These are phyloP conservation scores for Oryza officinalis DNA, from an alignment of 176 grass and related monocot genomes.

Conservation along the genomic window DNA sequence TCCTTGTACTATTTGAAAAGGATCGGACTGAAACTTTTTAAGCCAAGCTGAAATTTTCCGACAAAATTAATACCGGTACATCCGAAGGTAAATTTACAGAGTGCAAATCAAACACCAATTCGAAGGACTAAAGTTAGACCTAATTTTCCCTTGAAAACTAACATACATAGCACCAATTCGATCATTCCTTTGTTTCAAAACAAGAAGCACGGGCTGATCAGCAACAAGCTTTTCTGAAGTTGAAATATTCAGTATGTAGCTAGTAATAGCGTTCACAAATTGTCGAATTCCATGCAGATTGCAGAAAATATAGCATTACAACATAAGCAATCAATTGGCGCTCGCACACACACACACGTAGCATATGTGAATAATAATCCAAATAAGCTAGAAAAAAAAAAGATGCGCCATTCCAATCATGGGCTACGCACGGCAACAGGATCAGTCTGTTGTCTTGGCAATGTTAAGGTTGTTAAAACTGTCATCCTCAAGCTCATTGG, in stretches of 20 bases:
- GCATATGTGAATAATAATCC: slow-evolving; percentile 23
- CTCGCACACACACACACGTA: background rate
- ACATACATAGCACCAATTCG: background rate
- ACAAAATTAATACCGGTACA: background rate
- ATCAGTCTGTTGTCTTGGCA: slow-evolving; percentile 46
- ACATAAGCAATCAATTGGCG: background rate
- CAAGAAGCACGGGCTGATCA: background rate
- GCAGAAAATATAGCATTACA: background rate
- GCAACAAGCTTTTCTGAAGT: no score
- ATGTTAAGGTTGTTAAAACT: slow-evolving; percentile 54
- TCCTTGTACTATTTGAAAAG: background rate
- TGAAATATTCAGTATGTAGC: no score
- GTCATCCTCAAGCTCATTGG: background rate
- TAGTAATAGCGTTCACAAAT: background rate
- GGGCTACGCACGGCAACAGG: slow-evolving; percentile 14
- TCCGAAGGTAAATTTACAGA: background rate
- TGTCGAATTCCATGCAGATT: background rate
- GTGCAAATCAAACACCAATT: background rate
- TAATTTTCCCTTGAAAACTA: background rate
- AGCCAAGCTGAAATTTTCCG: background rate
- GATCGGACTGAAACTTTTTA: background rate
- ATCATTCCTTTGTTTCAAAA: background rate
- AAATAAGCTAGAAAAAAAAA: slow-evolving; percentile 46
- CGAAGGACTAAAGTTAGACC: background rate
- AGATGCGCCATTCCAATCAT: slow-evolving; percentile 41